Conservation (phyloP, 169 alveolate genomes). For the Babesia ovis region DNA sequence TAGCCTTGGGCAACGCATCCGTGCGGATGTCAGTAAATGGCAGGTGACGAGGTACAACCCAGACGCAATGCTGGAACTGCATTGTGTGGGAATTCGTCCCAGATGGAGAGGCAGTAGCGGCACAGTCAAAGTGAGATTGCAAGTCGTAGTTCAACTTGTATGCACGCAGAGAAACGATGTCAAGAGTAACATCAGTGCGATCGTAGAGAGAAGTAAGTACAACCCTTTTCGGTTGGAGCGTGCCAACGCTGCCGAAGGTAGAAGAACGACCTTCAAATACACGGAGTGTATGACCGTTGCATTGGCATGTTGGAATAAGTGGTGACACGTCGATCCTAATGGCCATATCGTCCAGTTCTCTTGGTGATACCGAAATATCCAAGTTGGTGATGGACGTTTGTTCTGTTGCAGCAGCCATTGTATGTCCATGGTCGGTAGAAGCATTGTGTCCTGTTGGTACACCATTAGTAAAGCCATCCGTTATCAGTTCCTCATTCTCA, state of each 20-base stretch:
- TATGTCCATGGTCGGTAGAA: neutral
- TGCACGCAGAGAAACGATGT: constrained; percentile 14
- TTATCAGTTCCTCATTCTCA: neutral
- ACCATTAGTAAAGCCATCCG: neutral
- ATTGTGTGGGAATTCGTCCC: neutral
- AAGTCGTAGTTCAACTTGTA: constrained; percentile 64
- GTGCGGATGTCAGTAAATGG: constrained; percentile 2
- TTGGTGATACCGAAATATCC: neutral
- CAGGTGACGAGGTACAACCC: constrained; percentile 63
- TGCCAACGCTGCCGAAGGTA: neutral
- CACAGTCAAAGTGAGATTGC: constrained; percentile 62
- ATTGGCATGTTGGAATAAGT: constrained; percentile 36
- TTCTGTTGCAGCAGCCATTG: neutral
- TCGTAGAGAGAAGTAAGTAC: constrained; percentile 32
- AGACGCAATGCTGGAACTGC: constrained; percentile 45
- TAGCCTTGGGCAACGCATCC: constrained; percentile 3
- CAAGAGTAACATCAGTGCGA: constrained; percentile 27
- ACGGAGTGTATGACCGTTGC: constrained; percentile 55
- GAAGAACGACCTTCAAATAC: constrained; percentile 49
- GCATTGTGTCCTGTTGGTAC: neutral
- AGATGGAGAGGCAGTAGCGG: neutral
- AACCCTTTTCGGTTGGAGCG: constrained; percentile 36
- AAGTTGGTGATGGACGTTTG: neutral
- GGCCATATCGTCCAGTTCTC: neutral
- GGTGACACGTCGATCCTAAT: neutral